Percentiles rank a stretch among this genome's conserved stretches.
Conservation (phyloP, 2,329 filamentous ascomycete genomes). For the Sporothrix sp. region DNA sequence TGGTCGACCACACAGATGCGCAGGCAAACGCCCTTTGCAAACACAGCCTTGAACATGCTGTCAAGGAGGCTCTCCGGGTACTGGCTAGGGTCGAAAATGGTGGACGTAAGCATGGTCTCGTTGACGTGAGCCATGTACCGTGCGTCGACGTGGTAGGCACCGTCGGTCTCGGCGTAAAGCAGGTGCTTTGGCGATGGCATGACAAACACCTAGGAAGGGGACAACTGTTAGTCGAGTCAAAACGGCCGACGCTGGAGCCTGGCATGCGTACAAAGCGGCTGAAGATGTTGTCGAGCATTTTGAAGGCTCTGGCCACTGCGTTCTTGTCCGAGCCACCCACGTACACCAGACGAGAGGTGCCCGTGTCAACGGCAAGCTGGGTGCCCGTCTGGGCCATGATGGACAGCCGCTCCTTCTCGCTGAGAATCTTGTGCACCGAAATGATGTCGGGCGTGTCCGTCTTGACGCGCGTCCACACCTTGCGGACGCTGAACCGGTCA, state of each 20-base stretch:
- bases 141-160: conserved; percentile 19
- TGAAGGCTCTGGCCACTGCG: conserved; percentile 3
- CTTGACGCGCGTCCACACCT: conserved; percentile 21
- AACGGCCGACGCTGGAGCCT: no score
- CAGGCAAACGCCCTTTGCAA: conserved; percentile 19
- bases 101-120: conserved; percentile 20
- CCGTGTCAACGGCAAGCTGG: conserved; percentile 7
- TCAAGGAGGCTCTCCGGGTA: conserved; percentile 9
- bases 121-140: conserved; percentile 24
- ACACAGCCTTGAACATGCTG: conserved; percentile 16
- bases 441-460: conserved; percentile 16
- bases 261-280: conserved; percentile 12
- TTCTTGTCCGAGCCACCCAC: conserved; percentile 11
- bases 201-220: background rate
- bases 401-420: conserved; percentile 1
- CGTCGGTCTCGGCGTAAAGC: conserved; percentile 21
- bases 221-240: background rate
- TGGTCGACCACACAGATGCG: conserved; percentile 21
- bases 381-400: conserved; percentile 14
- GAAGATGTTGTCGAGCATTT: conserved; percentile 19
- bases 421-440: conserved; percentile 16
- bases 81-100: conserved; percentile 22
- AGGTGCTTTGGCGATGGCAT: conserved; percentile 17
- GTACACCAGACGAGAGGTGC: conserved; percentile 16
- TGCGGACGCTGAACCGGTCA: conserved; percentile 11